Evolutionary conservation across 177 flowering plant species (phyloP), one percentile per base, ranked within the genome.

Genomic region (Vitis hybrid): DNA sequence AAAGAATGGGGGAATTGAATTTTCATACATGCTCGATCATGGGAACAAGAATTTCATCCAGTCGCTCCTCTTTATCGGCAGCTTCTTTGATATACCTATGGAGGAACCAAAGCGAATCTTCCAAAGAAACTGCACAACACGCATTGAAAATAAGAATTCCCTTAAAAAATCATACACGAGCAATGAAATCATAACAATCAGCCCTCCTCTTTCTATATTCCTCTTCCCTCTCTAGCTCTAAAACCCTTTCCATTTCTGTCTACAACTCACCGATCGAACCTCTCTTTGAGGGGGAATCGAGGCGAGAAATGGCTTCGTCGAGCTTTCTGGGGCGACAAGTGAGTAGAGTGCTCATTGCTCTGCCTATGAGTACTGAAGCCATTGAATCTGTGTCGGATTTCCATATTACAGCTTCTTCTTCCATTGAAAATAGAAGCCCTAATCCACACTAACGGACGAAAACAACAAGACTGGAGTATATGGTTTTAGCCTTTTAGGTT

Each of bases 21-120:
- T 4, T 14, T 17, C 67, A 46, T 79, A 92, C 97, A 71, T 82
- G 82, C 74, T 92, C 88, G 68, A 89, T 83, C 80, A 92, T 80
- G 9, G 93, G 94, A 76, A 93, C 76, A 11, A 89, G 89, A 75
- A 91, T 72, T 51, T 85, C 81, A 75, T 91, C 96, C 84, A 91
- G 63, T 0, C 70, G 46, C 62, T 79, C 87, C 56, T 72, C 68
- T 50, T 77, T 80, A 62, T 83, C 84, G 3, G 78, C 81, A 1
- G 88, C 83, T 24, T 87, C 91, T 24, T 67, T 79, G 1, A 87
- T 80, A 50, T 84, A 91, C 64, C 77, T 80, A 75, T 77, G 67
- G 13, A 91, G 74, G 65, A 88, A 80, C 81, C 86, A 74, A 3
- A 92, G 79, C 13, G 91, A 80, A 12, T 88, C 90, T 15, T 89